A percentile compares a stretch with the other conserved stretches of the same genome.
These are phyloP conservation scores for Xylaria sp. DNA, from an alignment of 2,329 filamentous ascomycete genomes.

Conservation along the genomic window DNA sequence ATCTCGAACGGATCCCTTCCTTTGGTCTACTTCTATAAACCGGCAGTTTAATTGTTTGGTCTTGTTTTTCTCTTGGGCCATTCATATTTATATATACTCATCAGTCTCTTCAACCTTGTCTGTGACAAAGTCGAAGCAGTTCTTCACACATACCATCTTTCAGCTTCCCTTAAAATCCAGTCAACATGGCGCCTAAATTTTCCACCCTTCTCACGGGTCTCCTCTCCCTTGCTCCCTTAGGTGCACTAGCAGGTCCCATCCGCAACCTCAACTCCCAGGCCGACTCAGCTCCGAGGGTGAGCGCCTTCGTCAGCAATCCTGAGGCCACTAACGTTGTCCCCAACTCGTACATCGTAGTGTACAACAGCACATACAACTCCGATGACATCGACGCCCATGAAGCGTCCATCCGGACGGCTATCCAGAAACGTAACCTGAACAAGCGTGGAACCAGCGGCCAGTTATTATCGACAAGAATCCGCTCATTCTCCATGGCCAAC, in stretches of 20 bases:
- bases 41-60: slow-evolving; percentile 13
- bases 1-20: slow-evolving; percentile 18
- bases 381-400: slow-evolving; percentile 62
- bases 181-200: slow-evolving; percentile 47
- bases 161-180: slow-evolving; percentile 10
- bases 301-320: slow-evolving; percentile 61
- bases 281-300: slow-evolving; percentile 42
- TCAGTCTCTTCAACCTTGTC: slow-evolving; percentile 38
- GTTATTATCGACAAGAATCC: slow-evolving; percentile 58
- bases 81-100: slow-evolving; percentile 19
- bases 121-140: slow-evolving; percentile 40
- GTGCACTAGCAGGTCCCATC: slow-evolving; percentile 42
- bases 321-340: slow-evolving; percentile 60
- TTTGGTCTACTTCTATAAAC: slow-evolving; percentile 20
- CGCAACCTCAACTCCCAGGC: slow-evolving; percentile 36
- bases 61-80: slow-evolving; percentile 6
- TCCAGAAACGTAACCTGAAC: slow-evolving; percentile 67
- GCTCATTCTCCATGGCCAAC: slow-evolving; percentile 57
- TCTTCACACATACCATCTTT: not conserved
- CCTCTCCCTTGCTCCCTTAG: slow-evolving; percentile 44
- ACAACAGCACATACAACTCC: slow-evolving; percentile 63
- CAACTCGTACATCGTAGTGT: slow-evolving; percentile 72
- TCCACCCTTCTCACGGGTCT: slow-evolving; percentile 44
- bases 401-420: slow-evolving; percentile 56
- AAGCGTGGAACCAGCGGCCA: slow-evolving; percentile 61